Evolutionary conservation across 2,329 filamentous ascomycete genomes (phyloP), one percentile per base, ranked within the genome.

Genomic region (Pestalotiopsis sp.): DNA sequence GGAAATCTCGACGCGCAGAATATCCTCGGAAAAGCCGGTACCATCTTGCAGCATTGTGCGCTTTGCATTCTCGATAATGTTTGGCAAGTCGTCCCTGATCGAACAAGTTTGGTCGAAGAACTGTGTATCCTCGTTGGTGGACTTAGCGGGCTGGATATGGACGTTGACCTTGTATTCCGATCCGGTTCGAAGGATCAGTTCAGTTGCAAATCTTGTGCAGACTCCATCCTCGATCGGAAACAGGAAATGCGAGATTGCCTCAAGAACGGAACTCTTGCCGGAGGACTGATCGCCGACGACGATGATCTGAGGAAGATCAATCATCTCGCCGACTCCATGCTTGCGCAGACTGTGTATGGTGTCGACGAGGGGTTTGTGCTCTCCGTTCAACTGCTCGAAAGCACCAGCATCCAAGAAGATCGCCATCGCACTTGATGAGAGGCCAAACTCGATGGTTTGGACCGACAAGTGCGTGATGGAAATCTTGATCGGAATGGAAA

Each of bases 201-300:
- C 87, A 0, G 88, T 91, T 0, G 89, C 85, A 69, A 91, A 91
- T 0, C 87, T 81, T 0, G 90, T 91, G 73, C 88, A 90, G 0
- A 88, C 68, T 31, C 80, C 84, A 14, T 85, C 84, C 5, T 89
- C 86, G 14, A 84, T 79, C 0, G 88, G 86, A 63, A 92, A 91
- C 0, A 83, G 83, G 1, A 92, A 85, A 12, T 86, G 83, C 0
- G 89, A 88, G 60, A 92, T 87, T 0, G 89, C 90, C 70, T 91
- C 87, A 0, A 92, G 83, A 0, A 91, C 87, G 0, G 88, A 91
- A n/a, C 85, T 89, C 73, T 92, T 92, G 2, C 89, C 89, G 0
- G 85, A 85, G 0, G 86, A 89, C 68, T 89, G 87, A 67, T 89
- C 85, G 4, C 90, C 89, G 36, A 87, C 86, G 4, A 90, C 87